Evolutionary conservation across 202 grass and related monocot genomes (phyloP), one percentile per base, ranked within the genome.

Genomic region (Brachypodium distachyon): DNA sequence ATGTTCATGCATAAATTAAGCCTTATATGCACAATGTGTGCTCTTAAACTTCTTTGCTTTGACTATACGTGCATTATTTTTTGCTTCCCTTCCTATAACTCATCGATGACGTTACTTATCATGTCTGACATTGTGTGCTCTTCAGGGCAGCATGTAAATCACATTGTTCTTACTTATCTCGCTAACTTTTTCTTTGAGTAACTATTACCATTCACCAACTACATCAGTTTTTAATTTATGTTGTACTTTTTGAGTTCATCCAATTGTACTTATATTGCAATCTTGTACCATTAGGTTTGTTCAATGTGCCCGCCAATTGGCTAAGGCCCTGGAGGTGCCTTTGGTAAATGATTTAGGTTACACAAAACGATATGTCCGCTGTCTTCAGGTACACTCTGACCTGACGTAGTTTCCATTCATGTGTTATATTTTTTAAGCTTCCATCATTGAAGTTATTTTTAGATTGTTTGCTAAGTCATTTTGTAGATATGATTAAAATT

Each of bases 291-390:
- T 80, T 84, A 97, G 95, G 89, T 90, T 97, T 88, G 84, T 94
- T 36, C 77, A 82, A 39, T 97, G 89, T 50, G 89, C 91, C 76
- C 91, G 89, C 40, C 87, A 94, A 77, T 82, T 97, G 61, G 89
- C 89, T 76, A 97, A 97, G 88, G 89, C 87, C 82, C 50, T 97
- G 70, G 95, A 97, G 64, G 95, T 97, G 80, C 95, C 95, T 19
- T 90, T 97, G 84, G 95, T 97, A 76, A 97, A 97, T 92, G 95
- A 97, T 83, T 90, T 97, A 91, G 95, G 95, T 49, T 97, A 97
- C 72, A 97, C 95, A 2, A 97, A 97, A 94, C 90, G 95, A 94
- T 97, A 97, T 32, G 95, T 97, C 54, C 91, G 94, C 74, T 97
- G 94, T 56, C 94, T 97, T 77, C 95, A 97, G 95, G 95, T 97